Evolutionary conservation across 163 green algal species (phyloP).

Genomic region (Scenedesmus sp.): DNA sequence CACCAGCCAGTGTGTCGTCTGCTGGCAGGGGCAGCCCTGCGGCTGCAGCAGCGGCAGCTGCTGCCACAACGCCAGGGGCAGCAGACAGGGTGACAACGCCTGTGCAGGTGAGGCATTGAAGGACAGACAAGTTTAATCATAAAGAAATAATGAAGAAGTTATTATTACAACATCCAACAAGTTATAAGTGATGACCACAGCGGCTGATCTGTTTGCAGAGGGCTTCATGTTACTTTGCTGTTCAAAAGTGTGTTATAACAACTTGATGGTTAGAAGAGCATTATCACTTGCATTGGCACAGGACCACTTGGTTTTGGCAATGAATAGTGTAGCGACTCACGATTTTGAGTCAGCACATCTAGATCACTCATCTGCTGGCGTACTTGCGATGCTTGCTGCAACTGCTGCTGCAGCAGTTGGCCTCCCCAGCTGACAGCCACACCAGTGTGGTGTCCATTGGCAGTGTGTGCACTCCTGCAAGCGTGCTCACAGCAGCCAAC

Average conservation of each 20-base stretch:
- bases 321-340: no score
- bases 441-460: slow-evolving; percentile 50
- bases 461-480: slow-evolving; percentile 24
- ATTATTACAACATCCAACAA: no score
- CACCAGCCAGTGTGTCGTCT: slow-evolving; percentile 20
- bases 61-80: background rate
- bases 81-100: background rate
- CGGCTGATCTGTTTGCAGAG: no score
- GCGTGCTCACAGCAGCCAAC: background rate
- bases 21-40: background rate
- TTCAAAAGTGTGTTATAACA: background rate
- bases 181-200: background rate
- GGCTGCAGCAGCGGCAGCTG: background rate
- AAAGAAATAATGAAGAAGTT: no score
- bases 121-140: no score
- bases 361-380: no score
- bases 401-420: background rate
- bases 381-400: background rate
- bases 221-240: background rate
- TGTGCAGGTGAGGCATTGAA: background rate
- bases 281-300: background rate
- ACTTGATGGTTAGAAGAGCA: background rate
- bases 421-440: slow-evolving; percentile 29
- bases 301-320: no score
- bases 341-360: no score